Percentiles rank a stretch among this genome's conserved stretches.
These are phyloP conservation scores for Aspergillus conjunctus DNA, from an alignment of 495 filamentous ascomycete species.

Conservation along the genomic window DNA sequence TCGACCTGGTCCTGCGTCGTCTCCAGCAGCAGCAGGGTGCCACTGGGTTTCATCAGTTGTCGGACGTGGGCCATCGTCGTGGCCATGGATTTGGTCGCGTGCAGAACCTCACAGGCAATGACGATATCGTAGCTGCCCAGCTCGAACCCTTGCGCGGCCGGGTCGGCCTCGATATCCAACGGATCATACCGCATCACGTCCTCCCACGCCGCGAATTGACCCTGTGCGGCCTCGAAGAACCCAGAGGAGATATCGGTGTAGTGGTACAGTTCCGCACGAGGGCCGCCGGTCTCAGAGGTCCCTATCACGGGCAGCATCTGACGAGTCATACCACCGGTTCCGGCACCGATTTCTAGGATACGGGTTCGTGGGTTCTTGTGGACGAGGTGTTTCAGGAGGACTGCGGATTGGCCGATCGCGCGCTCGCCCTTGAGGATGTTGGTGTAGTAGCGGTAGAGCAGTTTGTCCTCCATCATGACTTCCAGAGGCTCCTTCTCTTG, in stretches of 20 bases:
- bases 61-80: conserved; percentile 12
- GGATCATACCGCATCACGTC: conserved; percentile 2
- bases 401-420: not conserved
- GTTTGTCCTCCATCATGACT: not conserved
- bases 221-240: conserved; percentile 5
- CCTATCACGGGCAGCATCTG: too few species aligned
- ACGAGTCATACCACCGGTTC: too few species aligned
- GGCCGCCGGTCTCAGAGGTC: too few species aligned
- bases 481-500: not conserved
- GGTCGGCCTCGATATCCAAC: conserved; percentile 31
- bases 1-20: not conserved
- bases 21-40: conserved; percentile 37
- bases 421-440: not conserved
- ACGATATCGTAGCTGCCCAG: conserved; percentile 30
- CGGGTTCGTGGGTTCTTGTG: conserved; percentile 17
- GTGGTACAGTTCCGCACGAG: not conserved
- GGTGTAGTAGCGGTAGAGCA: conserved; percentile 8
- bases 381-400: not conserved
- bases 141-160: conserved; percentile 20
- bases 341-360: too few species aligned
- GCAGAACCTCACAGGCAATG: conserved; percentile 22
- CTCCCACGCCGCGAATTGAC: not conserved
- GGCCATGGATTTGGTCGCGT: conserved; percentile 18
- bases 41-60: conserved; percentile 18
- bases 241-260: conserved; percentile 16